These are phyloP conservation scores for Aureobasidium vineae DNA, from an alignment of 2,329 filamentous ascomycete genomes.

Conservation along the genomic window DNA sequence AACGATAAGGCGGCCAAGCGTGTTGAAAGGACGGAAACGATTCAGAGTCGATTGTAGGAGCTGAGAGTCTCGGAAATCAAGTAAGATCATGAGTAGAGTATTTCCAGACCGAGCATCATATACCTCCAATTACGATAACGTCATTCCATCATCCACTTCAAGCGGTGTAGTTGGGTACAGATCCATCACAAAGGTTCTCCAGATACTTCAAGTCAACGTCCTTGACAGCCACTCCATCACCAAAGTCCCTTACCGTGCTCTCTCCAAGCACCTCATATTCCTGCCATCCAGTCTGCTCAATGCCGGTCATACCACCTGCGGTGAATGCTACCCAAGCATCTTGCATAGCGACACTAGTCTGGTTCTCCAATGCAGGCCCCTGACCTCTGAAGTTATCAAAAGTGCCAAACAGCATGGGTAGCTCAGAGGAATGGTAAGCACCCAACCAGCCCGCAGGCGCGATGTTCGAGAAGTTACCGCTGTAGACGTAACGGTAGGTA, in stretches of 20 bases:
- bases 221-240: slow-evolving; percentile 34
- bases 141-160: neutral
- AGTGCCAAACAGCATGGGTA: slow-evolving; percentile 43
- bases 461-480: slow-evolving; percentile 46
- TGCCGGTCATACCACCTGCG: slow-evolving; percentile 21
- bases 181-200: slow-evolving; percentile 33
- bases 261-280: slow-evolving; percentile 29
- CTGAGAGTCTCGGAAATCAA: no score
- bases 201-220: slow-evolving; percentile 32
- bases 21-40: neutral
- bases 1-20: neutral
- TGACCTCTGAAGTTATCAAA: slow-evolving; percentile 35
- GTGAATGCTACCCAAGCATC: slow-evolving; percentile 41
- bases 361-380: slow-evolving; percentile 32
- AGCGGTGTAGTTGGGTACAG: slow-evolving; percentile 19
- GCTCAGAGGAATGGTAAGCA: slow-evolving; percentile 44
- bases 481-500: slow-evolving; percentile 45
- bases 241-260: slow-evolving; percentile 33
- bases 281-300: slow-evolving; percentile 18
- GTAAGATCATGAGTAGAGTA: neutral
- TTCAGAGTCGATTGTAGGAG: neutral
- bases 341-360: slow-evolving; percentile 40
- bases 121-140: no score
- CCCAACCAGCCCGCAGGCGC: slow-evolving; percentile 44
- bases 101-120: neutral